These are phyloP conservation scores for Chlorella variabilis DNA, from an alignment of 163 green algal species.

Conservation along the genomic window DNA sequence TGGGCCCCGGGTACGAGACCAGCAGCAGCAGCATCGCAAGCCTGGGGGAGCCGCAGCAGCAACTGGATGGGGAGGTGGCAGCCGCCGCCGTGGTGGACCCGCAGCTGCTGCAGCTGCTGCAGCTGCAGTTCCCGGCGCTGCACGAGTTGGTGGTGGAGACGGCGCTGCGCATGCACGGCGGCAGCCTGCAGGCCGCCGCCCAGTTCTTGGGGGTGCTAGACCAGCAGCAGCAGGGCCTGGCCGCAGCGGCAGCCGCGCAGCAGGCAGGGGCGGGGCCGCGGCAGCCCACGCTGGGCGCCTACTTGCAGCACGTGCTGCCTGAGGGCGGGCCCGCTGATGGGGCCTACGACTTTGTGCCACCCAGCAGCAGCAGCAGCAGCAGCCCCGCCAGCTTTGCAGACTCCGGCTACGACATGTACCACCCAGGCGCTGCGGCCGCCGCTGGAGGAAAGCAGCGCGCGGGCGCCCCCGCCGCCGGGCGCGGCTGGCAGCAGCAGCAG, in stretches of 20 bases:
- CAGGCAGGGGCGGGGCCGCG: background rate
- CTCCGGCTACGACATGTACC: background rate
- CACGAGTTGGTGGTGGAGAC: slow-evolving; percentile 9
- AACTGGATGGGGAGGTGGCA: no score
- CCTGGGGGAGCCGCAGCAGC: background rate
- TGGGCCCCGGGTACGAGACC: slow-evolving; percentile 12
- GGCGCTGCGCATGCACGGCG: slow-evolving; percentile 27
- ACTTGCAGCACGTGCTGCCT: background rate
- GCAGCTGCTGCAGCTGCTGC: slow-evolving; percentile 1
- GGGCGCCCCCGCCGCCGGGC: background rate
- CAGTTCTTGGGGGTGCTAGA: slow-evolving; percentile 27
- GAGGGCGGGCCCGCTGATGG: background rate
- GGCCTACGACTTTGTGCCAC: no score
- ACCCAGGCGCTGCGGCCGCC: background rate
- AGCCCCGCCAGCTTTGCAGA: background rate
- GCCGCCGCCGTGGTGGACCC: background rate
- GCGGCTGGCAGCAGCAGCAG: slow-evolving; percentile 10
- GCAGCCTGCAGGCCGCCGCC: background rate
- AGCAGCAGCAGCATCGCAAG: slow-evolving; percentile 7
- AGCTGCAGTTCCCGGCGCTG: slow-evolving; percentile 19
- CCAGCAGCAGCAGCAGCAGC: slow-evolving; percentile 4
- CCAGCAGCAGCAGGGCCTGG: slow-evolving; percentile 21
- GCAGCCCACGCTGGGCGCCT: slow-evolving; percentile 7
- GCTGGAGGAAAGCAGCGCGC: background rate
- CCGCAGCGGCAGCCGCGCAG: background rate